Evolutionary conservation across 805 yeast genomes (phyloP).

Genomic region (Candida loeiensis): DNA sequence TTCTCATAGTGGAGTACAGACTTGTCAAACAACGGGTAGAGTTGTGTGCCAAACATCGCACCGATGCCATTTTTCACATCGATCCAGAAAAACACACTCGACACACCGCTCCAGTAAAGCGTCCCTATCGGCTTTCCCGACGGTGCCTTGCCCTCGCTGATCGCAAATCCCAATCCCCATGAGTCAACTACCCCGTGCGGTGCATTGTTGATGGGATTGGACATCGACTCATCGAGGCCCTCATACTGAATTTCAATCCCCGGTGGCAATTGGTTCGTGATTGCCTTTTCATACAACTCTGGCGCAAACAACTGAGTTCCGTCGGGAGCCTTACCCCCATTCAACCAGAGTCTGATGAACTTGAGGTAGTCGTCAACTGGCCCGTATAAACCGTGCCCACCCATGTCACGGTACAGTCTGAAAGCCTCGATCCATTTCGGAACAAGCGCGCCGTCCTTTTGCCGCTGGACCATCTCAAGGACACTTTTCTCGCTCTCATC

Average conservation of each 20-base stretch:
- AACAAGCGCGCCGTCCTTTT: background rate
- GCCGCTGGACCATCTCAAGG: background rate
- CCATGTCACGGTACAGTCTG: conserved; percentile 32
- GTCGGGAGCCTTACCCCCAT: conserved; percentile 40
- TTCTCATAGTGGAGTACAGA: background rate
- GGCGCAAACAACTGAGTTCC: conserved; percentile 24
- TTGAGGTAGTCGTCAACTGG: conserved; percentile 36
- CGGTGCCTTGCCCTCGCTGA: conserved; percentile 16
- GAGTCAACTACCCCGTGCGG: conserved; percentile 1
- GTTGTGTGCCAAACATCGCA: conserved; percentile 38
- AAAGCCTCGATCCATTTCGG: background rate
- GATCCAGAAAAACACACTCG: conserved; percentile 38
- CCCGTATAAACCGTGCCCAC: conserved; percentile 42
- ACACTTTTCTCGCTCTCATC: background rate
- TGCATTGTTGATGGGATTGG: background rate
- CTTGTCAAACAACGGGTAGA: conserved; percentile 28
- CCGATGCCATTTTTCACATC: conserved; percentile 35
- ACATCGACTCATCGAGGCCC: conserved; percentile 9
- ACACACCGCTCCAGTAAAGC: conserved; percentile 39
- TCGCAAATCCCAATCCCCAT: conserved; percentile 6
- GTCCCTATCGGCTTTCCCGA: conserved; percentile 37
- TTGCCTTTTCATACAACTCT: conserved; percentile 30
- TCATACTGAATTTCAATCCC: conserved; percentile 17
- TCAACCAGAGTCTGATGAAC: conserved; percentile 36
- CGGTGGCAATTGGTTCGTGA: conserved; percentile 30